Base-by-base conservation (phyloP, 345 rosid species). In the Kandelia obovata region DNA sequence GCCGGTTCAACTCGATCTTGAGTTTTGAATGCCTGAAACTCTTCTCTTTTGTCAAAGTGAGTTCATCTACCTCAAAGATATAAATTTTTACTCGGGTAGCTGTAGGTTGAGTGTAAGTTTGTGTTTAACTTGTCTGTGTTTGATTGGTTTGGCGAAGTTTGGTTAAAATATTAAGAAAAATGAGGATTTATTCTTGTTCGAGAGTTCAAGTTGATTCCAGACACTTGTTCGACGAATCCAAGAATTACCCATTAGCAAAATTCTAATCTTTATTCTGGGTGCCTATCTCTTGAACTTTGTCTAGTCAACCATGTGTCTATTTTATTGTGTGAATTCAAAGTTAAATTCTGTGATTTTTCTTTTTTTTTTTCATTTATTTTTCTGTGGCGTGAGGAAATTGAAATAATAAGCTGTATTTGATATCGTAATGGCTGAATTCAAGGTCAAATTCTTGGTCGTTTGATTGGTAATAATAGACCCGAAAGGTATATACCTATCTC, bases 401-500 rank as follows among this genome's bases (percentile, higher is more conserved):
- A 9, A 53, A 21, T 25, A 61, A 34, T 62, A 62, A 53, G 78
- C 73, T 78, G 64, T 70, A 67, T 35, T 71, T 6, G 46, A 65
- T 70, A 58, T 52, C 72, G 60, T 19, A n/a, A 89, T 88, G 96
- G 87, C 79, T 51, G 86, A 80, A 21, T 34, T 34, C 1, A 1
- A 34, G 37, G 37, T 67, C 82, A 35, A 1, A 88, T 95, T 81
- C 74, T 95, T 7, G 94, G 97, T 76, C 83, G 98, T 71, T 74
- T 95, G 83, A 89, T 85, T 65, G 94, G 85, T 15, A 95, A 95
- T 78, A 86, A 85, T 61, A 86, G 94, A 75, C 86, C 89, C 11
- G 92, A 90, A 66, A 90, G 79, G 70, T 83, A 97, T 80, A 81
- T 90, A 71, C 74, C 87, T 0, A 88, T 92, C 19, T 92, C 92